Base-by-base conservation (phyloP, 371 early-diverging fungal genomes). In the Mortierella sp. region DNA sequence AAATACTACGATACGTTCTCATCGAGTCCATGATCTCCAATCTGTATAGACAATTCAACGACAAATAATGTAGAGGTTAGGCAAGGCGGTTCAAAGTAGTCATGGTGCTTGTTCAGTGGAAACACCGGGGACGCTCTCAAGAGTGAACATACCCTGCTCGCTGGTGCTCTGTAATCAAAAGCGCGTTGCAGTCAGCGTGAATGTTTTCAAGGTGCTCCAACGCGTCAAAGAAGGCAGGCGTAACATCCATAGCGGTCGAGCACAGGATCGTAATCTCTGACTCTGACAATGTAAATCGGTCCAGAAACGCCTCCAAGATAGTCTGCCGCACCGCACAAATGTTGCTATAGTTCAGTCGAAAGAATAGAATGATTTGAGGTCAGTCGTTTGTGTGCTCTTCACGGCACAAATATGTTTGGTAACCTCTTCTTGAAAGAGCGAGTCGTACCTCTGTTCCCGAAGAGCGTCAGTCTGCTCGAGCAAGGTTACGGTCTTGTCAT, bases 1-100 rank as follows among this genome's bases (percentile, higher is more conserved):
- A 96, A 4, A 89, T 90, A 73, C 95, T 96, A 81, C 96, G 95
- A 75, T 92, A 91, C 4, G 88, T 74, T 12, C 93, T 87, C 91
- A 96, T 92, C 1, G 91, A 91, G 78, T 96, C 95, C 94, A 96
- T 94, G 81, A 97, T 97, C 56, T 96, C 95, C 68, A 94, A 82
- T 0, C 95, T 95, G 72, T 32, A 10, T 21, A 43, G 16, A n/a
- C 0, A 27, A 58, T 63, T 11, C 18, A 48, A 4, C 32, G 24
- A 27, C 65, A 29, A 49, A 27, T 35, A 16, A 68, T 38, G 18
- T 24, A 10, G 4, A 41, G 35, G 24, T 38, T 18, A 68, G 24
- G 10, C 11, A 18, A 3, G 32, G 7, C 41, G 1, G 21, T 21
- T 21, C 21, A 21, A 35, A 35, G 12, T 63, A 35, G 4, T 41